These are phyloP conservation scores for Penicillium rolfsii DNA, from an alignment of 2,329 filamentous ascomycete species.

Conservation along the genomic window DNA sequence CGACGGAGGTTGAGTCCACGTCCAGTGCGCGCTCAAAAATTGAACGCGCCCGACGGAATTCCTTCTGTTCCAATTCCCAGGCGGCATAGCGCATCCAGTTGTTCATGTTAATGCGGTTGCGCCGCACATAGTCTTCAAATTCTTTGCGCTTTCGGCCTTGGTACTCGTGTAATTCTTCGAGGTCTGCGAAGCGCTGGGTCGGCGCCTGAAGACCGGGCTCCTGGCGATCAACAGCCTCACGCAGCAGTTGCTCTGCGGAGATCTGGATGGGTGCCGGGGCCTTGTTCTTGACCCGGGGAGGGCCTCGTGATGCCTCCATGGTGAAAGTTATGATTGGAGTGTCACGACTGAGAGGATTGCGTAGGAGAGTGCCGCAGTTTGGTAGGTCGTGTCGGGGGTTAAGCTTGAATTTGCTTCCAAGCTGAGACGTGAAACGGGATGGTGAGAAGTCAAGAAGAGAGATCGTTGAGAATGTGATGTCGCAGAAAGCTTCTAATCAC, in stretches of 20 bases:
- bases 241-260: constrained; percentile 93
- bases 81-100: constrained; percentile 98
- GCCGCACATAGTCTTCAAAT: constrained; percentile 96
- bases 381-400: not conserved
- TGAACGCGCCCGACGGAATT: constrained; percentile 86
- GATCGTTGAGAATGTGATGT: not conserved
- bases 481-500: too few relatives aligned
- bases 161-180: constrained; percentile 97
- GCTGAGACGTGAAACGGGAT: not conserved
- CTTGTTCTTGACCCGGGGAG: constrained; percentile 98
- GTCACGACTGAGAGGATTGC: not conserved
- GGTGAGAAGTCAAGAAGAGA: not conserved
- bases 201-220: constrained; percentile 86
- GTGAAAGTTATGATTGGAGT: constrained; percentile 33
- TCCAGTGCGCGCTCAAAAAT: constrained; percentile 95
- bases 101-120: constrained; percentile 94
- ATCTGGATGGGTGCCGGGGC: constrained; percentile 88
- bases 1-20: constrained; percentile 82
- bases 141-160: constrained; percentile 95
- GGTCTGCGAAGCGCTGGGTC: constrained; percentile 90
- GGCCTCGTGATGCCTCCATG: constrained; percentile 91
- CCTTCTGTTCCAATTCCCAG: constrained; percentile 98
- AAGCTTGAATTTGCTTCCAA: constrained; percentile 3
- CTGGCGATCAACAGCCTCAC: constrained; percentile 95
- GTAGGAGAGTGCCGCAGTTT: not conserved